Evolutionary conservation across 352 stramenopile species (phyloP), one percentile per base, ranked within the genome.

Genomic region (Phytophthora litchii): DNA sequence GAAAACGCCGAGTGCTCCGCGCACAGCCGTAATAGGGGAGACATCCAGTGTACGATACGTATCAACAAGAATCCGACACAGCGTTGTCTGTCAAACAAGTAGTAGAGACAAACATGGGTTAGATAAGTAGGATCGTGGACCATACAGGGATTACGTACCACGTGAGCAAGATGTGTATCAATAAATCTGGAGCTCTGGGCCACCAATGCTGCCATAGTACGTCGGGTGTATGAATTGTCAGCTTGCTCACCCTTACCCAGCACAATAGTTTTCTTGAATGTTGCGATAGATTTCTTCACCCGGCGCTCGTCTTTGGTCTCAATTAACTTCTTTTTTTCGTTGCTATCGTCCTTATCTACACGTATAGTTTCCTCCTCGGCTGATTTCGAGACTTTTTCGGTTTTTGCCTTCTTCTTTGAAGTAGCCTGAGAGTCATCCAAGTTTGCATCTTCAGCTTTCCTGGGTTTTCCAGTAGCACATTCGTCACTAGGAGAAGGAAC

Each of bases 181-280:
- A 74, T 19, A 32, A 70, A 65, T 34, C 23, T 54, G 46, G 60
- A 48, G 44, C 71, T 71, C 44, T 60, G 51, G 21, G 65, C 72
- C 19, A 76, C 64, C 44, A 83, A 52, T 4, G 57, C n/a, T n/a
- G 41, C 27, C 12, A 87, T 49, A 1, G 74, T 83, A 4, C 67
- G 70, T 11, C 58, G 59, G 14, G 75, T 49, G 17, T 78, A 87
- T 1, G 46, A 19, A 0, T 55, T 59, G 34, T 72, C 60, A 3
- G 55, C 23, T 42, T 72, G 38, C 53, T 85, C 77, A 1, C 52
- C 58, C 29, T 76, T 60, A n/a, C 44, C 27, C 11, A 63, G 29
- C 2, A 23, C 32, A 12, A 81, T 61, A 1, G 53, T 34, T 35
- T 62, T 58, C 34, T 74, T 79, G 43, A 85, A 80, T 14, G 38